Percentiles rank a stretch among this genome's conserved stretches.
Conservation (phyloP, 2,329 filamentous ascomycete species). For the Aureobasidium subglaciale region DNA sequence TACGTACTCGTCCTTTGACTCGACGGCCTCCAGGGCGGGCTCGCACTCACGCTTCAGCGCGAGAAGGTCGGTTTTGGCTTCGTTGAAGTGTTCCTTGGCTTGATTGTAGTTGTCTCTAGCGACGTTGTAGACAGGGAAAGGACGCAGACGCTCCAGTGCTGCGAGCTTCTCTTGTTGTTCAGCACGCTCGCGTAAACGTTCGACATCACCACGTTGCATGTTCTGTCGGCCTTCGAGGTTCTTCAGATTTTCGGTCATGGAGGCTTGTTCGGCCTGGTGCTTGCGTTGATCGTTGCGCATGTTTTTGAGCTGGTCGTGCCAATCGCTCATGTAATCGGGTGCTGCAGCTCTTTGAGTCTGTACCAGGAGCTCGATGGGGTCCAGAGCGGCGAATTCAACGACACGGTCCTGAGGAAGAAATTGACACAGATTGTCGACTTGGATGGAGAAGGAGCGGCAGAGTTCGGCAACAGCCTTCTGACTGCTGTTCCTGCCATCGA, state of each 20-base stretch:
- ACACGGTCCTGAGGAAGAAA: constrained; percentile 95
- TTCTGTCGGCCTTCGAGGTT: constrained; percentile 67
- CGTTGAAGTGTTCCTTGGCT: constrained; percentile 50
- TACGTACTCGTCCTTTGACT: constrained; percentile 62
- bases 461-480: constrained; percentile 61
- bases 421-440: constrained; percentile 96
- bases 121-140: constrained; percentile 58
- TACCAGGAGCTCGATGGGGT: constrained; percentile 70
- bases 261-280: constrained; percentile 38
- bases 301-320: constrained; percentile 67
- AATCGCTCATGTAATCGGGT: constrained; percentile 67
- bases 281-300: constrained; percentile 64
- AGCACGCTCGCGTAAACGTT: constrained; percentile 70
- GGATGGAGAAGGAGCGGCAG: constrained; percentile 69
- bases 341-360: constrained; percentile 88
- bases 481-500: constrained; percentile 59
- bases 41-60: constrained; percentile 54
- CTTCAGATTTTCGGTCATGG: constrained; percentile 46
- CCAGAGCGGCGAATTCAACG: constrained; percentile 82
- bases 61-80: constrained; percentile 50
- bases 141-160: constrained; percentile 58
- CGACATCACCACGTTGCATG: constrained; percentile 71
- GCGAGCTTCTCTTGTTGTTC: constrained; percentile 58
- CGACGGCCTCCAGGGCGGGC: constrained; percentile 63
- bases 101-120: constrained; percentile 43